These are phyloP conservation scores for Oidium heveae DNA, from an alignment of 2,329 filamentous ascomycete species.

Conservation along the genomic window DNA sequence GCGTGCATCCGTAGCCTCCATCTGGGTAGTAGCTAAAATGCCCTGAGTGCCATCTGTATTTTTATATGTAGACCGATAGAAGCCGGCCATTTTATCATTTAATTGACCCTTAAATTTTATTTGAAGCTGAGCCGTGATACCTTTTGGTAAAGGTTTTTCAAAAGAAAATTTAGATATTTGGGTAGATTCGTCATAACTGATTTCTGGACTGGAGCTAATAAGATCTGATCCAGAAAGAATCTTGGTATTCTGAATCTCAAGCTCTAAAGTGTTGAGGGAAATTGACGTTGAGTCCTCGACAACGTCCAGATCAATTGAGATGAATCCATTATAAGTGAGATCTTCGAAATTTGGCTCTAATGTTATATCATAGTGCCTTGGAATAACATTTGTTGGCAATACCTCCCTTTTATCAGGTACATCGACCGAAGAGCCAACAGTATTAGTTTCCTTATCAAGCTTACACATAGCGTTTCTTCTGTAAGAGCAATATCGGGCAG, in stretches of 20 bases:
- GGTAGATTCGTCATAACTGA: slow-evolving; percentile 52
- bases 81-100: slow-evolving; percentile 92
- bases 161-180: slow-evolving; percentile 70
- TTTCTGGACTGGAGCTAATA: slow-evolving; percentile 33
- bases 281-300: slow-evolving; percentile 63
- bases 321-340: slow-evolving; percentile 65
- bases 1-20: slow-evolving; percentile 87
- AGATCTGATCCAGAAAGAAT: slow-evolving; percentile 33
- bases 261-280: slow-evolving; percentile 65
- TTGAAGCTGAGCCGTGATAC: slow-evolving; percentile 51
- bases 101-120: slow-evolving; percentile 56
- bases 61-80: slow-evolving; percentile 91
- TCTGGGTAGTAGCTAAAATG: slow-evolving; percentile 75
- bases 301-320: slow-evolving; percentile 70
- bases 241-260: slow-evolving; percentile 55
- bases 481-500: slow-evolving; percentile 42
- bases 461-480: slow-evolving; percentile 48
- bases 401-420: slow-evolving; percentile 51
- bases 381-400: slow-evolving; percentile 74
- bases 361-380: slow-evolving; percentile 74
- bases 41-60: slow-evolving; percentile 51
- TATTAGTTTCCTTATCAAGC: slow-evolving; percentile 28
- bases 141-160: slow-evolving; percentile 43
- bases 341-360: slow-evolving; percentile 77
- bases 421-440: slow-evolving; percentile 28